Percentiles rank a stretch among this genome's conserved stretches.
Evolutionary conservation across 1,139 yeast species (phyloP).

Genomic region (Arxiozyma slooffiae): DNA sequence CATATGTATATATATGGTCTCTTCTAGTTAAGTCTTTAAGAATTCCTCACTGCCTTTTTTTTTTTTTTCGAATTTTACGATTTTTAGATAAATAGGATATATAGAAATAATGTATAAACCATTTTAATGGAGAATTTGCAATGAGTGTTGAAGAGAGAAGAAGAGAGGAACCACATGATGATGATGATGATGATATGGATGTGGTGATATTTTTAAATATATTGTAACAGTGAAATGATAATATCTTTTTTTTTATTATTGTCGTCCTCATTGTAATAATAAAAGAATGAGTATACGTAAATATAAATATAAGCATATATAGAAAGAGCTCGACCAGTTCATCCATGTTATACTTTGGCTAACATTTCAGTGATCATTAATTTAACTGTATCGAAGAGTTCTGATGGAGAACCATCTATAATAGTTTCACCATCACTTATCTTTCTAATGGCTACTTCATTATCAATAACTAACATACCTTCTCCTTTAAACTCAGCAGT

Average conservation of each 20-base stretch:
- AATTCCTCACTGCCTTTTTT: no score
- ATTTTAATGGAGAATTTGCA: not conserved
- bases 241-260: not conserved
- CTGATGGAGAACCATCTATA: slow-evolving; percentile 74
- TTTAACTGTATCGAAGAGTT: slow-evolving; percentile 71
- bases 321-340: not conserved
- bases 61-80: no score
- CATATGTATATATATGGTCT: no score
- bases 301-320: no score
- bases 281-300: no score
- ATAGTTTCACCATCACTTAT: slow-evolving; percentile 71
- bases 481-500: slow-evolving; percentile 87
- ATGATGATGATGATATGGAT: no score
- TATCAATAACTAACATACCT: slow-evolving; percentile 83
- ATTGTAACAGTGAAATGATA: not conserved
- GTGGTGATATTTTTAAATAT: not conserved
- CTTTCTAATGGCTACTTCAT: slow-evolving; percentile 64
- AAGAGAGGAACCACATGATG: no score
- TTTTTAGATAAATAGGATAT: no score
- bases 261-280: not conserved
- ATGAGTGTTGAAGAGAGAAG: no score
- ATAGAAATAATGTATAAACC: not conserved
- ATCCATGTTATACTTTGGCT: slow-evolving; percentile 40
- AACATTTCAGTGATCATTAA: slow-evolving; percentile 66
- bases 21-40: no score